Percentiles rank a stretch among this genome's conserved stretches.
Conservation (phyloP, 306 rosid genomes). For the Casuarina cunninghamiana region DNA sequence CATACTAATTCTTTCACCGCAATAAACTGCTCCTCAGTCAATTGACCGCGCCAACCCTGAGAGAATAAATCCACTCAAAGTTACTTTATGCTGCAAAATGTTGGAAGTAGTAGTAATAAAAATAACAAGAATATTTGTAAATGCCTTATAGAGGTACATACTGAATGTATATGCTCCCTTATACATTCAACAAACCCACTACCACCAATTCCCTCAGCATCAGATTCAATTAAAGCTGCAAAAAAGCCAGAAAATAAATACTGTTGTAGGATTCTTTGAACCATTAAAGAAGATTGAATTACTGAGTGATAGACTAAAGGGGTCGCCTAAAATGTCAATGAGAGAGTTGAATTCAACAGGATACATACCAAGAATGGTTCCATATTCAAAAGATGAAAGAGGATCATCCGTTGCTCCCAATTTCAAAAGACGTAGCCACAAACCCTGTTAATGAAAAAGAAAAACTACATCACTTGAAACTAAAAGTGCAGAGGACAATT, state of each 20-base stretch:
- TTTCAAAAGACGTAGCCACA: conserved; percentile 96
- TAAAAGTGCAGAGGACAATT: not conserved
- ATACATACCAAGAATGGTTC: conserved; percentile 88
- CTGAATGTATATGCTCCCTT: conserved; percentile 94
- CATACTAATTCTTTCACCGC: conserved; percentile 97
- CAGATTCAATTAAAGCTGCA: conserved; percentile 99
- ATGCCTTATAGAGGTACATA: conserved; percentile 46
- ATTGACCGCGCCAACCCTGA: conserved; percentile 95
- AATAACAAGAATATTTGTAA: not conserved
- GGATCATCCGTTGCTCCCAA: conserved; percentile 97
- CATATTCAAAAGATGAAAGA: conserved; percentile 97
- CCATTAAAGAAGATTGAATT: conserved; percentile 24
- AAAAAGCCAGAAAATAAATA: conserved; percentile 39
- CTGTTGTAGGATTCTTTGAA: conserved; percentile 21
- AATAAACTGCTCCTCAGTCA: conserved; percentile 95
- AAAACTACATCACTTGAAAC: conserved; percentile 6
- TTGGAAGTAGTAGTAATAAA: not conserved
- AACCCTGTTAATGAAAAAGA: conserved; percentile 56
- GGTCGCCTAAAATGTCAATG: conserved; percentile 10
- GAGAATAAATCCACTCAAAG: conserved; percentile 33
- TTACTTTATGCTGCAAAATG: conserved; percentile 20
- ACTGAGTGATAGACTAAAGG: conserved; percentile 24
- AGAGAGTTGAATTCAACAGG: conserved; percentile 28
- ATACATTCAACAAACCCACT: conserved; percentile 98
- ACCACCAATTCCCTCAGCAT: conserved; percentile 99